Conservation (phyloP, 1,139 yeast genomes). For the Casaregolazyma suthepensis region DNA sequence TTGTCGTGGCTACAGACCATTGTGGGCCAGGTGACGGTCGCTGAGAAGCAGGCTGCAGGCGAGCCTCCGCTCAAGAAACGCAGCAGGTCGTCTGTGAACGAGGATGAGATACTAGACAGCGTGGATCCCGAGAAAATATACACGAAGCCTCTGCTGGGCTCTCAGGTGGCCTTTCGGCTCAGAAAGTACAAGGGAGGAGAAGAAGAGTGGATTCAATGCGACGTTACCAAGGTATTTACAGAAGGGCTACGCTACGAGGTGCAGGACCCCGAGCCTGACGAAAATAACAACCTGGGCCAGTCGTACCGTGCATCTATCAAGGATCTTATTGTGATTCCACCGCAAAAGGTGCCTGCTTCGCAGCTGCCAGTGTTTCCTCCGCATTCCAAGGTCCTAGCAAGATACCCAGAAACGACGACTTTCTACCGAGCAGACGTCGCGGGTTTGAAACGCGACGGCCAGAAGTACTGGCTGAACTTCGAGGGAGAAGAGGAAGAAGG, state of each 20-base stretch:
- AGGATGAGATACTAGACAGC: neutral
- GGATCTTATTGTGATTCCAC: conserved; percentile 73
- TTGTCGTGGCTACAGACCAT: neutral
- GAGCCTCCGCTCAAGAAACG: conserved; percentile 8
- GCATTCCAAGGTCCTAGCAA: conserved; percentile 79
- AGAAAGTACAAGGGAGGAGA: conserved; percentile 46
- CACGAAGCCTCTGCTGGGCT: conserved; percentile 41
- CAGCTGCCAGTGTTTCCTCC: conserved; percentile 50
- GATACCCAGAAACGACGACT: conserved; percentile 97
- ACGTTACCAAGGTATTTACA: conserved; percentile 66
- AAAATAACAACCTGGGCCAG: conserved; percentile 83
- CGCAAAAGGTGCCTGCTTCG: conserved; percentile 32
- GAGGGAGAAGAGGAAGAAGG: conserved; percentile 98
- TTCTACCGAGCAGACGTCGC: conserved; percentile 92
- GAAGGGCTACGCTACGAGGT: conserved; percentile 77
- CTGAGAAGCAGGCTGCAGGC: neutral
- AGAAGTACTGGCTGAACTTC: conserved; percentile 68
- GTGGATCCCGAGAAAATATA: neutral
- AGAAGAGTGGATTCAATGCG: conserved; percentile 96
- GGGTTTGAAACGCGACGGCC: conserved; percentile 66
- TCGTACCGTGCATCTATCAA: conserved; percentile 75
- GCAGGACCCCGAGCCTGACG: conserved; percentile 97
- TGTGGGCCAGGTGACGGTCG: neutral
- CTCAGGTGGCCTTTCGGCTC: conserved; percentile 85
- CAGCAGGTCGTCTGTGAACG: conserved; percentile 2